Conservation (phyloP, 2,329 filamentous ascomycete genomes). For the Gnomoniopsis sp. region DNA sequence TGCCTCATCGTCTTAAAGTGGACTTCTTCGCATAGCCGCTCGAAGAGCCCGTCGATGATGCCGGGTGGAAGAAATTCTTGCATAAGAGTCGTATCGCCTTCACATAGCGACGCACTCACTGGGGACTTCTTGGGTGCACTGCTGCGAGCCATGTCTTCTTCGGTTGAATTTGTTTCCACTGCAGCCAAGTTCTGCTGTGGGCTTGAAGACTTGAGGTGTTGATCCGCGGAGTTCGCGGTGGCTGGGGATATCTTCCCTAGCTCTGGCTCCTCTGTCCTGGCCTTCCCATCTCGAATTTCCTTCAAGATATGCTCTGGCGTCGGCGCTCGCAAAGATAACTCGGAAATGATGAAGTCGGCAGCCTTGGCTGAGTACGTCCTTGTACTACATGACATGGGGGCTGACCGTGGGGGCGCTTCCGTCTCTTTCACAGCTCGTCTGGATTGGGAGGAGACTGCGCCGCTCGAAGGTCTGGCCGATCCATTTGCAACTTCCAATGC, state of each 20-base stretch:
- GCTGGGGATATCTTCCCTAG: background rate
- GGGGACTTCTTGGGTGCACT: conserved; percentile 26
- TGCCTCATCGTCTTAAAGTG: conserved; percentile 92
- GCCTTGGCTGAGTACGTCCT: background rate
- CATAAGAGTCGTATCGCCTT: conserved; percentile 76
- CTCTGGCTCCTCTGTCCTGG: background rate
- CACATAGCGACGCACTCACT: conserved; percentile 56
- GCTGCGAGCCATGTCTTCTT: conserved; percentile 17
- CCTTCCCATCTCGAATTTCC: background rate
- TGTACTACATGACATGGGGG: background rate
- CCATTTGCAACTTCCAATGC: no score
- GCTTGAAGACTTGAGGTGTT: background rate
- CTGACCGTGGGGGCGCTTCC: background rate
- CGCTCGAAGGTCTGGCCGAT: no score
- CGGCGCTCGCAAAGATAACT: conserved; percentile 6
- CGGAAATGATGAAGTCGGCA: background rate
- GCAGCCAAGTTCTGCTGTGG: background rate
- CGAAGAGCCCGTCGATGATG: conserved; percentile 61
- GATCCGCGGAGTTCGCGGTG: background rate
- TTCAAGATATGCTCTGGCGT: conserved; percentile 1
- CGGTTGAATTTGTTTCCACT: background rate
- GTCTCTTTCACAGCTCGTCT: background rate
- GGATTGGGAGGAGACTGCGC: background rate
- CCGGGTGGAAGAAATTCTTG: conserved; percentile 62
- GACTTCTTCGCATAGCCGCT: conserved; percentile 69